Evolutionary conservation across 768 basidiomycete genomes (phyloP).

Genomic region (Amanita muscaria): DNA sequence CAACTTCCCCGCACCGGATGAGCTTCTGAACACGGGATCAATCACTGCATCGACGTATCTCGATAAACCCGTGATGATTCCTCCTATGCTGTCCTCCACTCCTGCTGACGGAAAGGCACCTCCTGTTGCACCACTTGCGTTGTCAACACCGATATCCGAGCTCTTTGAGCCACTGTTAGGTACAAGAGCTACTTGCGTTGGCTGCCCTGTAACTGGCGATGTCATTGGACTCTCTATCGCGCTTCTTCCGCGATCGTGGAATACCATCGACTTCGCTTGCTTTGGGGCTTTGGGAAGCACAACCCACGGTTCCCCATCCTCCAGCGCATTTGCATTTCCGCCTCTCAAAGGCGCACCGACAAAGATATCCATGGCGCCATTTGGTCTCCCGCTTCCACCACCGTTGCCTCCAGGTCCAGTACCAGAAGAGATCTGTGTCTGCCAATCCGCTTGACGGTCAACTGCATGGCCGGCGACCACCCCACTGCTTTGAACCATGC

Average conservation of each 20-base stretch:
- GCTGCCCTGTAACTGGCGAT: no score
- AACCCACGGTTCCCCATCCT: constrained; percentile 60
- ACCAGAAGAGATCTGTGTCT: background rate
- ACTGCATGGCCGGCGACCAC: constrained; percentile 8
- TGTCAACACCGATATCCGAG: background rate
- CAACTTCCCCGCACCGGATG: constrained; percentile 46
- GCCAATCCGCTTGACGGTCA: background rate
- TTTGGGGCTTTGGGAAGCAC: constrained; percentile 37
- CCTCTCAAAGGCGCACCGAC: constrained; percentile 71
- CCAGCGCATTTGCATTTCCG: constrained; percentile 18
- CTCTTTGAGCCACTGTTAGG: background rate
- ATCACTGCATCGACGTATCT: constrained; percentile 74
- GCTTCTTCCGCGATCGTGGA: constrained; percentile 6
- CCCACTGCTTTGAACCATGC: background rate
- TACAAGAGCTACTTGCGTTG: no score
- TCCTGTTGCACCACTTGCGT: no score
- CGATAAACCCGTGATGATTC: constrained; percentile 33
- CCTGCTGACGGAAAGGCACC: constrained; percentile 12
- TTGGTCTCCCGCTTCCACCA: constrained; percentile 2
- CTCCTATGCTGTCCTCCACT: constrained; percentile 15
- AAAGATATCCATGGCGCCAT: constrained; percentile 77
- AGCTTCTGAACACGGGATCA: constrained; percentile 29
- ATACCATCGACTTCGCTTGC: constrained; percentile 19
- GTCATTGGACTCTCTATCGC: background rate
- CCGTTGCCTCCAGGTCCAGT: background rate